Evolutionary conservation across 2,329 filamentous ascomycete species (phyloP), one percentile per base, ranked within the genome.

Genomic region (Stemphylium vesicarium): DNA sequence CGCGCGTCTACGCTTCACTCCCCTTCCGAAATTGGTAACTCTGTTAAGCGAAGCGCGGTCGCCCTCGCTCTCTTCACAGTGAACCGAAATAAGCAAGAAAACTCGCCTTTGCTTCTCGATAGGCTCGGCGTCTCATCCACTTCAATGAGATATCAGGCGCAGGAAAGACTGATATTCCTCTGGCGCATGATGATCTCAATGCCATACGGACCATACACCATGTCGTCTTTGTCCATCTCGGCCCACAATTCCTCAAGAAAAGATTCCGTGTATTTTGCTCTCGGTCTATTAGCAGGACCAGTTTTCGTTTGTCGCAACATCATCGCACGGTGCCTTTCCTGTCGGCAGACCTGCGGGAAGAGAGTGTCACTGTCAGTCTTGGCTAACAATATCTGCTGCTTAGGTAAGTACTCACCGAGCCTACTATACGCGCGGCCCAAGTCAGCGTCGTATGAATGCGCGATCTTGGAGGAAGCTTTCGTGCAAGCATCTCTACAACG

Each of bases 171-270:
- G 11, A 43, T 22, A 13, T 44, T 37, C 15, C 3, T 20, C 11
- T 16, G 35, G 8, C 32, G 40, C 40, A 51, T 51, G 3, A 44
- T 22, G 22, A 51, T 29, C 16, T 51, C 48, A 9, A 51, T 45
- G 22, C 48, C 48, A 35, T 38, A 36, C 5, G 40, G 48, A 9
- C 48, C 48, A 40, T 51, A 51, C 9, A 51, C 26, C 7, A n/a
- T 20, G 11, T 44, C 40, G 8, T 51, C 48, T 13, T 38, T 31
- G 12, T 51, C 48, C 48, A 38, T 36, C 13, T 51, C 40, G 9
- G 26, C 41, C 48, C 48, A 51, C 8, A 51, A 24, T 4, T 43
- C 22, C n/a, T 22, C 11, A 9, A 51, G 32, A 22, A 51, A 51
- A 15, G 20, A 10, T 12, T 35, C 13, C 0, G 20, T 38, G 3